Evolutionary conservation across 495 filamentous ascomycete genomes (phyloP), one percentile per base, ranked within the genome.

Genomic region (Talaromyces borbonicus): DNA sequence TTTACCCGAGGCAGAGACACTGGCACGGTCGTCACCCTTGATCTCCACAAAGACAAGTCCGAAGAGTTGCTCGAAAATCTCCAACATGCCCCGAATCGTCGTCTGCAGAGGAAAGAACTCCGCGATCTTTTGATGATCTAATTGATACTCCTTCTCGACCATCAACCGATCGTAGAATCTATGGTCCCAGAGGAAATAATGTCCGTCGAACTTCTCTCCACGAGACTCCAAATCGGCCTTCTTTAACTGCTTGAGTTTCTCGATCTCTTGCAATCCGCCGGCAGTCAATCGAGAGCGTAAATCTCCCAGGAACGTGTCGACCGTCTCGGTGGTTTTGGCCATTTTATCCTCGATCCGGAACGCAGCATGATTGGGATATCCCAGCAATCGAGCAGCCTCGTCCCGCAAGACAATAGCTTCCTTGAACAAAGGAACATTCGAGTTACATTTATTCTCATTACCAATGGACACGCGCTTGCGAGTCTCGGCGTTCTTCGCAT

Each of bases 261-360:
- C 65, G 42, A 82, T 79, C 63, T 98, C 92, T 59, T 83, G 78
- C 54, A 71, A 60, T 12, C 90, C 92, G 19, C 89, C 90, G 12
- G 83, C 74, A 1, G 80, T 75, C 40, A 98, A 68, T 33, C 84
- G 77, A 8, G 65, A 63, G 47, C 87, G 80, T 52, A 98, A 69
- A 61, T 94, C 90, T 5, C 73, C 78, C 15, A 98, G 62, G 63
- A 98, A 96, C 44, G 78, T 76, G 54, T 89, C 69, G 0, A 98
- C 93, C 0, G 83, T 87, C 65, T 87, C 78, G 0, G 89, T 80
- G 0, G 79, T 84, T 73, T 97, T 96, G 46, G 89, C 89, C 93
- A 98, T 98, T 76, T 95, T 96, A 49, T 92, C 85, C 61, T 95
- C 90, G 36, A 98, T 85, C 25, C 78, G 74, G 72, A 95, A 90